These are phyloP conservation scores for Pulveroboletus sp. DNA, from an alignment of 768 basidiomycete species.

Conservation along the genomic window DNA sequence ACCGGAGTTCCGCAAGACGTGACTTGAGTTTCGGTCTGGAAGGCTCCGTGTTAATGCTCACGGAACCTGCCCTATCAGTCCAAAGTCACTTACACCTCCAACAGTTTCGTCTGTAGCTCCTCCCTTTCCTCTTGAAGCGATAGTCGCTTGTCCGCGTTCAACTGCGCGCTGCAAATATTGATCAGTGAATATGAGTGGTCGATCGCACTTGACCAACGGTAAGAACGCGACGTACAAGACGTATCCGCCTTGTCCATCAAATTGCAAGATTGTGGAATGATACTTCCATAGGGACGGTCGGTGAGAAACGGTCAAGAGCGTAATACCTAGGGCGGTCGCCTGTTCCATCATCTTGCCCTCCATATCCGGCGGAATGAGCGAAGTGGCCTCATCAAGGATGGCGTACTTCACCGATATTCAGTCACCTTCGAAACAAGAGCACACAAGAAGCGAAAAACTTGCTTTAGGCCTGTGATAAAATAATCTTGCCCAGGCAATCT, in stretches of 20 bases:
- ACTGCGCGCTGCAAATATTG: constrained; percentile 55
- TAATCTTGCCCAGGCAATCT: constrained; percentile 93
- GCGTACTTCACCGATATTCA: constrained; percentile 62
- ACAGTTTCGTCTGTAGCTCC: constrained; percentile 73
- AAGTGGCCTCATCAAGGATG: constrained; percentile 94
- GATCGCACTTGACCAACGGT: neutral
- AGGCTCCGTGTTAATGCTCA: neutral
- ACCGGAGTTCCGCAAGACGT: constrained; percentile 62
- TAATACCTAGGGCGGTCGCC: constrained; percentile 83
- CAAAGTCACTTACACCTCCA: constrained; percentile 67
- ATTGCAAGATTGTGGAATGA: constrained; percentile 83
- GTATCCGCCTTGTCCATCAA: constrained; percentile 93
- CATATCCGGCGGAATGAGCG: constrained; percentile 86
- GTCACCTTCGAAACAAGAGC: neutral
- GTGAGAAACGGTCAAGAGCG: constrained; percentile 91
- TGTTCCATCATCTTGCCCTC: constrained; percentile 95
- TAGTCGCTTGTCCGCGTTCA: constrained; percentile 86
- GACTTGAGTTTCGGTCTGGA: constrained; percentile 76
- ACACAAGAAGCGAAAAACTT: constrained; percentile 13
- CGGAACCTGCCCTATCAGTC: neutral
- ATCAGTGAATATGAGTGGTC: neutral
- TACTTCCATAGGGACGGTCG: constrained; percentile 93
- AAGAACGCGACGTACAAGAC: constrained; percentile 64
- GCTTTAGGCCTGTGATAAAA: constrained; percentile 96
- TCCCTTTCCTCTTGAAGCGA: constrained; percentile 95